phyloP scores from a whole-genome alignment of 2,329 filamentous ascomycete genomes.

The Rhynchosporium agropyri region DNA sequence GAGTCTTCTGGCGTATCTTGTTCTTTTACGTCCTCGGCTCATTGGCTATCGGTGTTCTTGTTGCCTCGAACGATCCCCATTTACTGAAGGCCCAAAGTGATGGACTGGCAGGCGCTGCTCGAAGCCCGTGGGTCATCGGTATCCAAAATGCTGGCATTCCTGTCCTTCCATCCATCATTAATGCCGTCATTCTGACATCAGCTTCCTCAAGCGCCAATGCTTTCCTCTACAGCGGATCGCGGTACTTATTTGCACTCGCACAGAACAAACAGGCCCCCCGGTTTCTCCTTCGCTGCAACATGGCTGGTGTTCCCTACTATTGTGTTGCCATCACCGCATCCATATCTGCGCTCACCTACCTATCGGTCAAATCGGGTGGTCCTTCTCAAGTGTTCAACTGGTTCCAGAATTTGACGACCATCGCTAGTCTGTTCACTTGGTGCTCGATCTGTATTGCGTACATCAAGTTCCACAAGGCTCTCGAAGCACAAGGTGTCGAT shows the following conservation, averaged over 20 bases:
- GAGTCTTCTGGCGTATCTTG: conserved; percentile 77
- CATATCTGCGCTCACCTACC: conserved; percentile 72
- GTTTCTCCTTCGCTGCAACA: conserved; percentile 63
- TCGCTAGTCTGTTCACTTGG: conserved; percentile 76
- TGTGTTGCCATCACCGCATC: conserved; percentile 67
- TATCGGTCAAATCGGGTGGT: conserved; percentile 63
- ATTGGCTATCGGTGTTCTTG: conserved; percentile 70
- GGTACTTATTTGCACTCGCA: conserved; percentile 48
- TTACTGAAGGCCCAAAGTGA: conserved; percentile 64
- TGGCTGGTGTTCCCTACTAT: conserved; percentile 68
- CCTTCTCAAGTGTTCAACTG: conserved; percentile 45
- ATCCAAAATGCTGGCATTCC: conserved; percentile 68
- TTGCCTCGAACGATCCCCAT: conserved; percentile 68
- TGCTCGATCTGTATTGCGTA: conserved; percentile 71
- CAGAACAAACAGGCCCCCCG: conserved; percentile 68
- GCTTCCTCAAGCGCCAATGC: conserved; percentile 48
- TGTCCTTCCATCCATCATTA: conserved; percentile 70
- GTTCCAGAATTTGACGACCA: conserved; percentile 62
- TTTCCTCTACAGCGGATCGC: conserved; percentile 40
- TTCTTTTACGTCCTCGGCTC: conserved; percentile 76
- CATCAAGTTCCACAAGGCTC: conserved; percentile 70
- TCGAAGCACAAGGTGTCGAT: conserved; percentile 68
- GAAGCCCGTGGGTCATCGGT: conserved; percentile 67
- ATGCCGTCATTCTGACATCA: conserved; percentile 70
- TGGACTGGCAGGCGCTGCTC: conserved; percentile 66